Evolutionary conservation across 306 rosid species (phyloP).

Genomic region (Dalbergia oliveri): DNA sequence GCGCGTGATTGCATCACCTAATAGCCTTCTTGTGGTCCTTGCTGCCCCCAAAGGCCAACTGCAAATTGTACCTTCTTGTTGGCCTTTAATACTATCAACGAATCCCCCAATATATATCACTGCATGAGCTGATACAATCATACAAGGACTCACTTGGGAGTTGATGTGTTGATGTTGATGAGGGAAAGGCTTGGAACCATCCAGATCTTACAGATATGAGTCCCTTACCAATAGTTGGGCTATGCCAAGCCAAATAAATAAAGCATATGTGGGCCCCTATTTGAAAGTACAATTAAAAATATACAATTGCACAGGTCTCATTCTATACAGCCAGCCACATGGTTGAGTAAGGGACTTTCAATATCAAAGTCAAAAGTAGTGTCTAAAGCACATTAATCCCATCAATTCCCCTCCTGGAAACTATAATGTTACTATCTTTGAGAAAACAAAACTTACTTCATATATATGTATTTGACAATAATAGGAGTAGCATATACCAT

Average conservation of each 20-base stretch:
- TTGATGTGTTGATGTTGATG: constrained; percentile 21
- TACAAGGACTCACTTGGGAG: neutral
- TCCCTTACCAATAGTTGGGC: neutral
- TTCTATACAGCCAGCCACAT: constrained; percentile 38
- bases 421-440: neutral
- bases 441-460: constrained; percentile 36
- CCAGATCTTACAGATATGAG: constrained; percentile 4
- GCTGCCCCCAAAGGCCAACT: constrained; percentile 36
- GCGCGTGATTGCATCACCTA: constrained; percentile 39
- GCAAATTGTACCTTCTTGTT: constrained; percentile 14
- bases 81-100: neutral
- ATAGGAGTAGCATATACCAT: constrained; percentile 36
- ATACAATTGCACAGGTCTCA: constrained; percentile 33
- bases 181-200: constrained; percentile 17
- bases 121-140: constrained; percentile 14
- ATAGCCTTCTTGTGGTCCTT: constrained; percentile 32
- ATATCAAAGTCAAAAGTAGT: constrained; percentile 46
- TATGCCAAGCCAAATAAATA: constrained; percentile 1
- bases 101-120: constrained; percentile 36
- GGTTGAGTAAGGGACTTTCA: constrained; percentile 30
- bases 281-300: constrained; percentile 16
- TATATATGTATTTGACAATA: constrained; percentile 31
- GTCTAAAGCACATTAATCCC: neutral
- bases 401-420: neutral
- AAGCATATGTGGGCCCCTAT: constrained; percentile 27